A percentile compares a stretch with the other conserved stretches of the same genome.
These are phyloP conservation scores for Hypericum androsaemum DNA, from an alignment of 345 rosid species.

Conservation along the genomic window DNA sequence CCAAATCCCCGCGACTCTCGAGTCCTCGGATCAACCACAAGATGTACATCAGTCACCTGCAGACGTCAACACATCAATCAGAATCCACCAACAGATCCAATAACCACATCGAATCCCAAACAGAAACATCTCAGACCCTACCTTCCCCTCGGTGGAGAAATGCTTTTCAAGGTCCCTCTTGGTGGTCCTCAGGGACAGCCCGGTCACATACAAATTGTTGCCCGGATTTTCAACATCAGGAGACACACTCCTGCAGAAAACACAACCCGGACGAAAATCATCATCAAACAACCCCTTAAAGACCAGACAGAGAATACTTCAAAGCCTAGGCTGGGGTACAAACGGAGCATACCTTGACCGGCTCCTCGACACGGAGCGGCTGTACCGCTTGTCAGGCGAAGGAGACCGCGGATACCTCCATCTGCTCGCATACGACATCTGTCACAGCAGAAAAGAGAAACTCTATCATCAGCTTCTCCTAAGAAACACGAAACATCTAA, in stretches of 20 bases:
- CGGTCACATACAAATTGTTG: slow-evolving; percentile 88
- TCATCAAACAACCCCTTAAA: neutral
- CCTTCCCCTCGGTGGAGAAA: slow-evolving; percentile 70
- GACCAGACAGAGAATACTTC: neutral
- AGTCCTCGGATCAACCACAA: slow-evolving; percentile 91
- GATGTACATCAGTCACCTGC: slow-evolving; percentile 79
- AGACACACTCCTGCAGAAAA: slow-evolving; percentile 39
- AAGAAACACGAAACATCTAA: no score
- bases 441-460: neutral
- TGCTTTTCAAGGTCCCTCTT: slow-evolving; percentile 70
- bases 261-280: neutral
- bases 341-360: slow-evolving; percentile 40
- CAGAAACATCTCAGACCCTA: slow-evolving; percentile 10
- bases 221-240: slow-evolving; percentile 79
- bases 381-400: slow-evolving; percentile 44
- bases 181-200: slow-evolving; percentile 65
- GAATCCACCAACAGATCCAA: neutral
- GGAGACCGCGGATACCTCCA: slow-evolving; percentile 56
- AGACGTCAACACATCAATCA: neutral
- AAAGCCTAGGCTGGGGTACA: no score
- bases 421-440: slow-evolving; percentile 82
- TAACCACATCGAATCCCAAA: neutral
- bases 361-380: slow-evolving; percentile 30
- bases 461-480: no score
- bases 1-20: slow-evolving; percentile 94